Evolutionary conservation across 208 protist species (phyloP).

Genomic region (Trypanosoma theileri): DNA sequence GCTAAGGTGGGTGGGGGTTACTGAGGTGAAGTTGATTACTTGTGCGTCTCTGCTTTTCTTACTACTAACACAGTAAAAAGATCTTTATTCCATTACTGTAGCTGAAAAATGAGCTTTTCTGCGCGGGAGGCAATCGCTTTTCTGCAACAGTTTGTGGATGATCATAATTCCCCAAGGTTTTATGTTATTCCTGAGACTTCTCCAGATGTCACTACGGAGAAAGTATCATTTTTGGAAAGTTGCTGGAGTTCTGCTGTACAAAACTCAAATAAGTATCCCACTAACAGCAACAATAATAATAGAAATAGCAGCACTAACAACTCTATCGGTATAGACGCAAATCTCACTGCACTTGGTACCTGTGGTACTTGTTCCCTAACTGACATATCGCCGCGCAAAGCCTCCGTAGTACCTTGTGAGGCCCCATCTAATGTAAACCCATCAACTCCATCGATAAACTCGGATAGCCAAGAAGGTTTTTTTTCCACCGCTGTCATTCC

Average conservation of each 20-base stretch:
- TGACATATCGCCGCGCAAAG: not conserved
- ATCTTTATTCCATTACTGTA: not conserved
- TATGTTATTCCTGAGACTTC: slow-evolving; percentile 12
- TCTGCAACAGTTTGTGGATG: slow-evolving; percentile 20
- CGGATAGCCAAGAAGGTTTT: not conserved
- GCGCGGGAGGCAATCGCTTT: slow-evolving; percentile 17
- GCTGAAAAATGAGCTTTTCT: slow-evolving; percentile 14
- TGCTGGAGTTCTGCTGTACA: slow-evolving; percentile 19
- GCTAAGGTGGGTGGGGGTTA: no score
- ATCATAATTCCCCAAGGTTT: slow-evolving; percentile 3
- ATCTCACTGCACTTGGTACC: not conserved
- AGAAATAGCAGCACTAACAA: not conserved
- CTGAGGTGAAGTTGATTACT: not conserved
- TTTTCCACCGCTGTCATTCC: slow-evolving; percentile 30
- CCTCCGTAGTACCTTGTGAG: slow-evolving; percentile 12
- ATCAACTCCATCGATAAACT: not conserved
- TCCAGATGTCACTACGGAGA: not conserved
- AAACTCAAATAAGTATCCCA: not conserved
- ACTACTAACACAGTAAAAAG: not conserved
- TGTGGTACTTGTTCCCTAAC: not conserved
- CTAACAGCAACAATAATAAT: not conserved
- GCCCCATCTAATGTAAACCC: not conserved
- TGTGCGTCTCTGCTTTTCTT: not conserved
- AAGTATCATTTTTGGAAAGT: slow-evolving; percentile 14
- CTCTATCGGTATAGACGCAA: not conserved